Conservation (phyloP, 148 eudicot genomes). For the Diospyros kaki region DNA sequence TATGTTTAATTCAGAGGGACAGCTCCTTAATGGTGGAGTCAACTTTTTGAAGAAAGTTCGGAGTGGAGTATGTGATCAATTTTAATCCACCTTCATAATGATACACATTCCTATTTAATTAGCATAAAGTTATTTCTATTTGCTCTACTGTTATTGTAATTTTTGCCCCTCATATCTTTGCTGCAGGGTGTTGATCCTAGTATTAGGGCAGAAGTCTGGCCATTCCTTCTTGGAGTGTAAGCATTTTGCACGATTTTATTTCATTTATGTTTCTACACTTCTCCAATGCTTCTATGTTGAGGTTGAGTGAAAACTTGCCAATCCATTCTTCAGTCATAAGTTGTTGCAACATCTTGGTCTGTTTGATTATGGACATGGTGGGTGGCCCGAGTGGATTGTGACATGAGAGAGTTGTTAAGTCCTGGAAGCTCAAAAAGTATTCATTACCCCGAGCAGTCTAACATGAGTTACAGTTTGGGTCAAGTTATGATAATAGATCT, state of each 20-base stretch:
- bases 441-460: no score
- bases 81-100: background rate
- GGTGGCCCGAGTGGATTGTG: background rate
- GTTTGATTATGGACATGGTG: background rate
- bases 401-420: background rate
- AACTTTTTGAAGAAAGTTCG: constrained; percentile 51
- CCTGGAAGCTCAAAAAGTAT: background rate
- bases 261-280: background rate
- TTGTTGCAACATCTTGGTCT: background rate
- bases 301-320: background rate
- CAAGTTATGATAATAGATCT: background rate
- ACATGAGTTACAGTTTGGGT: background rate
- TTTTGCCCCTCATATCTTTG: background rate
- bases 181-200: constrained; percentile 61
- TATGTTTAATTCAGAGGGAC: no score
- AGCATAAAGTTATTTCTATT: background rate
- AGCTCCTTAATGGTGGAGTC: no score
- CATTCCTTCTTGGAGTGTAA: constrained; percentile 65
- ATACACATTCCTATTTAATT: background rate
- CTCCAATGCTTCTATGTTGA: background rate
- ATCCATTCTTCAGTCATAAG: background rate
- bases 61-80: constrained; percentile 51
- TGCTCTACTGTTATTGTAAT: background rate
- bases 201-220: constrained; percentile 60
- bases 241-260: constrained; percentile 12